Base-by-base conservation (phyloP, 352 stramenopile genomes). In the Phytophthora boehmeriae region DNA sequence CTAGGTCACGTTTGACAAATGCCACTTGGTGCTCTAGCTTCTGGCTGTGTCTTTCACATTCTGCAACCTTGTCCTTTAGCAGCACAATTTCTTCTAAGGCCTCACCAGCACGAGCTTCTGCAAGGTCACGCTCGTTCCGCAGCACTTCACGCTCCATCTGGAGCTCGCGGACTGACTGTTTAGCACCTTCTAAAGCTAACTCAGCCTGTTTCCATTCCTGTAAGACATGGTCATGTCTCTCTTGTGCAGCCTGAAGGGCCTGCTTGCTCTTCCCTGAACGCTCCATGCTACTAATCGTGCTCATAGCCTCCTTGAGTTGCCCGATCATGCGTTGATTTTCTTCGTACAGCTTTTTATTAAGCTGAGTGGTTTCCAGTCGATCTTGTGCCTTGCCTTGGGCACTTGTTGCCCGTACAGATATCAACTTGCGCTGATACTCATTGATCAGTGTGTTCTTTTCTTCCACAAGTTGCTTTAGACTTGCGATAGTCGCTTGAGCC, bases 81-180 rank as follows among this genome's bases (percentile, higher is more conserved):
- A 88, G 44, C 8, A 91, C 71, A 20, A 95, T 95, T 53, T 97
- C 90, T 47, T 93, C 86, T 0, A 96, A 53, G 2, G 82, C 84
- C 57, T 96, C 88, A 1, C 83, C 86, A 14, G 85, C 90, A 19
- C 86, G 85, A 5, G 81, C 80, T 51, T 95, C 90, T 13, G 87
- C 86, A 5, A 89, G 59, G 28, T 96, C 73, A 17, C 79, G 74
- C 54, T 93, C 80, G 42, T 89, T 84, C 28, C 45, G 72, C 14
- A 89, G 35, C 13, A 75, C 67, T n/a, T 86, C 65, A 0, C 74
- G 39, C 36, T 85, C 73, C 46, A 76, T 72, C 20, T 95, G 80
- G 11, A 93, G 64, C 60, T 96, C 75, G 4, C 81, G 56, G 20
- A 90, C 66, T 16, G 60, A 66, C 27, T 92, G 67, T 14, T 70